These are phyloP conservation scores for Fusarium equiseti DNA, from an alignment of 2,329 filamentous ascomycete species.

Conservation along the genomic window DNA sequence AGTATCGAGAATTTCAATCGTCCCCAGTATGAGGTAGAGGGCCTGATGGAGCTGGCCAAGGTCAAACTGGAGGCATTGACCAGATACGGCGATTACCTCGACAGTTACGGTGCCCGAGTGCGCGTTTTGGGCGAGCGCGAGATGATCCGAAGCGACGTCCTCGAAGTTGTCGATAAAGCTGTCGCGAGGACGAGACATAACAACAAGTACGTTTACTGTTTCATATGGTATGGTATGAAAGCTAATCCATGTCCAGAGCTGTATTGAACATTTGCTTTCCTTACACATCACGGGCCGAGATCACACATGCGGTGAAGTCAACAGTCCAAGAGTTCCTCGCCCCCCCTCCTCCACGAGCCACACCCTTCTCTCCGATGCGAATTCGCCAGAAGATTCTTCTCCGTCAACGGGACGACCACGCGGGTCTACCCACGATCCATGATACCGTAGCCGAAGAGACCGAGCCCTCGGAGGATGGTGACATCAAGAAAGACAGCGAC, in stretches of 20 bases:
- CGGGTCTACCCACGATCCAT: conserved; percentile 62
- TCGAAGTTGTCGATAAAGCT: conserved; percentile 88
- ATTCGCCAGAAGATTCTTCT: conserved; percentile 88
- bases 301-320: conserved; percentile 86
- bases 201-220: conserved; percentile 68
- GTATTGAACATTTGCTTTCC: conserved; percentile 95
- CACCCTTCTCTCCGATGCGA: conserved; percentile 86
- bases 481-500: conserved; percentile 58
- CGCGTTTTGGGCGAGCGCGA: conserved; percentile 87
- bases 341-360: conserved; percentile 73
- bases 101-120: conserved; percentile 90
- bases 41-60: conserved; percentile 97
- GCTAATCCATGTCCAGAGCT: conserved; percentile 54
- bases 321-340: conserved; percentile 89
- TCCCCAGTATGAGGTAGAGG: conserved; percentile 95
- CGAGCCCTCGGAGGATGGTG: conserved; percentile 59
- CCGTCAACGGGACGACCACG: conserved; percentile 66
- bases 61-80: conserved; percentile 91
- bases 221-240: background rate
- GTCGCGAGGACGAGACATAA: conserved; percentile 90
- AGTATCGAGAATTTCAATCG: conserved; percentile 99
- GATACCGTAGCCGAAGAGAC: conserved; percentile 60
- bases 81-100: conserved; percentile 91
- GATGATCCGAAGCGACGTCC: conserved; percentile 86
- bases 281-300: conserved; percentile 95